phyloP scores from a whole-genome alignment of 2,329 filamentous ascomycete genomes.

The Daldinia sp. region DNA sequence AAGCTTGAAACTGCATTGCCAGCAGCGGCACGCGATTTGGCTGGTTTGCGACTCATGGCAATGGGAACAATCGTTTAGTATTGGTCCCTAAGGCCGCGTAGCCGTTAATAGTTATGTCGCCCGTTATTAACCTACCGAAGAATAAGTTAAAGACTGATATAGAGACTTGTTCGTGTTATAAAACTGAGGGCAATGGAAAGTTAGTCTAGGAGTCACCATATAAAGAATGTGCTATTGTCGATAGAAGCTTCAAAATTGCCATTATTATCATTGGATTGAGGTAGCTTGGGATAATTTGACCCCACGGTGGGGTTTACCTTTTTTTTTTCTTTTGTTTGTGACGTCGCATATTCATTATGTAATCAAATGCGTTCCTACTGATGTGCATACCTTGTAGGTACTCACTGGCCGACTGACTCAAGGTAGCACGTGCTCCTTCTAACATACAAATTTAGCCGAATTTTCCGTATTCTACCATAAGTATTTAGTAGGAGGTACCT shows the following conservation, averaged over 20 bases:
- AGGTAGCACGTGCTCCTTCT: neutral
- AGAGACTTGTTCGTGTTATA: too few relatives aligned
- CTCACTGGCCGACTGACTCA: neutral
- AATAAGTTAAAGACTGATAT: too few relatives aligned
- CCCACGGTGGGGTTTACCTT: conserved; percentile 43
- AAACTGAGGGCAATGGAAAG: neutral
- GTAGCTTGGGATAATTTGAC: conserved; percentile 36
- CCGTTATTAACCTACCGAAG: neutral
- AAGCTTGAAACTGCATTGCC: conserved; percentile 41
- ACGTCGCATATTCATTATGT: conserved; percentile 28
- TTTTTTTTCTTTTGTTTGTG: conserved; percentile 13
- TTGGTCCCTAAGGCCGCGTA: neutral
- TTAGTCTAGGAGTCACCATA: neutral
- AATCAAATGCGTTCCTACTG: neutral
- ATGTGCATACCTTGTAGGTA: neutral
- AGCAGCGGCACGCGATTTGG: conserved; percentile 43
- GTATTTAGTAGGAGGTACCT: too few relatives aligned
- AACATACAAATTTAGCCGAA: neutral
- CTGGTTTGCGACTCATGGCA: conserved; percentile 45
- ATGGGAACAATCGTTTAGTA: conserved; percentile 6
- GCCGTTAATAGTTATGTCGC: neutral
- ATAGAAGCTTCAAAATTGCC: neutral
- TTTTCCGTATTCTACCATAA: neutral
- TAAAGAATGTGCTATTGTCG: neutral
- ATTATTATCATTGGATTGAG: neutral